Percentiles rank a stretch among this genome's conserved stretches.
These are phyloP conservation scores for Trichoderma cornu-damae DNA, from an alignment of 2,329 filamentous ascomycete species.

Conservation along the genomic window DNA sequence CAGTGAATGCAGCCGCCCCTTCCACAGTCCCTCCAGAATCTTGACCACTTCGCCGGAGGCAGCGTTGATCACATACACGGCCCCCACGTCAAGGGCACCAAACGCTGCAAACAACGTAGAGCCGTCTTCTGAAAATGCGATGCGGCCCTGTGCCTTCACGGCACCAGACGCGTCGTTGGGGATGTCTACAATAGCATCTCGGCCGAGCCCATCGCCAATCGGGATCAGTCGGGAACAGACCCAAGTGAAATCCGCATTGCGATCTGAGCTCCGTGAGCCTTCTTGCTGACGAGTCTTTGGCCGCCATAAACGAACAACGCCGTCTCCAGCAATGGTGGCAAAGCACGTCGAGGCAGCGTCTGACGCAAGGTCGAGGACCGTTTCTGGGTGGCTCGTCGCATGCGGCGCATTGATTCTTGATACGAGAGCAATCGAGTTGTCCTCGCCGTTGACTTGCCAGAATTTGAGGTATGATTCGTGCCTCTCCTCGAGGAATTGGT, in stretches of 20 bases:
- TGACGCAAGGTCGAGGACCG: constrained; percentile 67
- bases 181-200: constrained; percentile 33
- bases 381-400: constrained; percentile 48
- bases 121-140: constrained; percentile 79
- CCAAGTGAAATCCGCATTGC: constrained; percentile 64
- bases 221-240: constrained; percentile 57
- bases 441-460: constrained; percentile 63
- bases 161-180: constrained; percentile 21
- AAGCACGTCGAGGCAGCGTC: constrained; percentile 68
- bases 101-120: constrained; percentile 71
- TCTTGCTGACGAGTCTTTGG: constrained; percentile 64
- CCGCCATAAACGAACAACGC: constrained; percentile 74
- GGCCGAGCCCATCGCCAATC: constrained; percentile 47
- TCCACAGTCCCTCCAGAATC: constrained; percentile 63
- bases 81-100: constrained; percentile 49
- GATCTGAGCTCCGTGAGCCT: constrained; percentile 52
- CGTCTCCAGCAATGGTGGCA: constrained; percentile 79
- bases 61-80: constrained; percentile 72
- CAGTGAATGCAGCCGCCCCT: constrained; percentile 60
- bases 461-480: constrained; percentile 84
- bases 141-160: constrained; percentile 51
- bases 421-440: constrained; percentile 64
- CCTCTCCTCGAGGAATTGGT: constrained; percentile 46
- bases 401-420: constrained; percentile 84
- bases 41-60: constrained; percentile 61